These are phyloP conservation scores for Scleroderma bovista DNA, from an alignment of 768 basidiomycete species.

Conservation along the genomic window DNA sequence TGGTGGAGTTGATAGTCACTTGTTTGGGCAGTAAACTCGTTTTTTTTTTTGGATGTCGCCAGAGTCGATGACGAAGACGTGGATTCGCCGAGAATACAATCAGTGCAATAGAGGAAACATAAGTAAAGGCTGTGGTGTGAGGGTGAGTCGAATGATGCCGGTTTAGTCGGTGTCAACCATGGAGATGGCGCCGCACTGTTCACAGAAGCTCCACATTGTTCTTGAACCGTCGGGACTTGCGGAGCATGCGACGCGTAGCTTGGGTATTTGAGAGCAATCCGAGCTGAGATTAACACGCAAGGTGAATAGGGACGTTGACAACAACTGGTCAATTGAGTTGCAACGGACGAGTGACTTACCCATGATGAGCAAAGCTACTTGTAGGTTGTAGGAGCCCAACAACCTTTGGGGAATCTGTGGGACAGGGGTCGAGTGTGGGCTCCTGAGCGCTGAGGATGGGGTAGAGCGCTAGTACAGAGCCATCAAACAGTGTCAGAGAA, in stretches of 20 bases:
- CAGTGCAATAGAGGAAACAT: slow-evolving; percentile 28
- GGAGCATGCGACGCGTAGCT: slow-evolving; percentile 75
- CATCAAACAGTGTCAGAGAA: no score
- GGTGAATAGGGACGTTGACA: slow-evolving; percentile 8
- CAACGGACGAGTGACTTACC: slow-evolving; percentile 42
- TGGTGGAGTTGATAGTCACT: slow-evolving; percentile 11
- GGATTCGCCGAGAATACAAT: slow-evolving; percentile 12
- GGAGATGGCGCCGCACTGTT: slow-evolving; percentile 84
- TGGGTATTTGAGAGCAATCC: slow-evolving; percentile 75
- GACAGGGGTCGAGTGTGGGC: slow-evolving; percentile 44
- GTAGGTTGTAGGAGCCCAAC: slow-evolving; percentile 68
- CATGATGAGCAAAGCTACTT: slow-evolving; percentile 58
- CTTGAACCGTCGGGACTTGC: slow-evolving; percentile 58
- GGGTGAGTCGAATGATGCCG: slow-evolving; percentile 6
- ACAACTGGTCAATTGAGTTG: slow-evolving; percentile 10
- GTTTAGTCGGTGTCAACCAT: slow-evolving; percentile 72
- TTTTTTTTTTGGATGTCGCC: slow-evolving; percentile 17
- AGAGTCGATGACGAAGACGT: slow-evolving; percentile 12
- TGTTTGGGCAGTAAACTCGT: slow-evolving; percentile 19
- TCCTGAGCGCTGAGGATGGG: slow-evolving; percentile 64
- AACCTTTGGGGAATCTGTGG: slow-evolving; percentile 41
- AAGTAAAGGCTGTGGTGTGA: slow-evolving; percentile 12
- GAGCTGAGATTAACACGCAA: slow-evolving; percentile 35
- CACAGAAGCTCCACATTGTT: slow-evolving; percentile 86
- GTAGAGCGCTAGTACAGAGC: slow-evolving; percentile 33